phyloP scores from a whole-genome alignment of 2,329 filamentous ascomycete genomes.

The Ilyonectria destructans region DNA sequence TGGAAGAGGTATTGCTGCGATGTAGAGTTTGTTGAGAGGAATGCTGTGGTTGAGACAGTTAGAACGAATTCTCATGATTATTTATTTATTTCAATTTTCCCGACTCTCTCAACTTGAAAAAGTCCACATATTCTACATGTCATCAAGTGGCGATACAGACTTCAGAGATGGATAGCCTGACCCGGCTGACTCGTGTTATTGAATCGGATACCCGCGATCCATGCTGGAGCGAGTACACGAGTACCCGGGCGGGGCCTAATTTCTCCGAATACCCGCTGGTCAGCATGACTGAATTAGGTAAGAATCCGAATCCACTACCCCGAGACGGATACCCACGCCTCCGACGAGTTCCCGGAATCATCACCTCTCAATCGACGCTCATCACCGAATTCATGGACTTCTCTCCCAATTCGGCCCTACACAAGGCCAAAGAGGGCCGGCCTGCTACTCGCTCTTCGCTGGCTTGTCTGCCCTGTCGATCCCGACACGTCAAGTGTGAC shows the following conservation, averaged over 20 bases:
- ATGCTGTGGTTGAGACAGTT: neutral
- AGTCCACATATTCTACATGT: neutral
- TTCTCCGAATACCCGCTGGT: constrained; percentile 1
- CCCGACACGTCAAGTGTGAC: constrained; percentile 69
- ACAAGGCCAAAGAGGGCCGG: neutral
- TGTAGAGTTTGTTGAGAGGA: neutral
- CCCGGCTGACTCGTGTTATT: neutral
- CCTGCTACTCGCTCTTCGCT: constrained; percentile 48
- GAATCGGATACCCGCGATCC: constrained; percentile 9
- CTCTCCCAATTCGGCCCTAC: neutral
- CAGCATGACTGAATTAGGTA: neutral
- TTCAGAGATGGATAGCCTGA: neutral
- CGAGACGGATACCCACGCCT: neutral
- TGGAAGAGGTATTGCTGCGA: neutral
- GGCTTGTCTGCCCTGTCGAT: constrained; percentile 68
- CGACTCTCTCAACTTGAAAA: neutral
- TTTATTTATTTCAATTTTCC: neutral
- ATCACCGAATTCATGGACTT: constrained; percentile 5
- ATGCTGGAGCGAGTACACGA: neutral
- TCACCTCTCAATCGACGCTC: neutral
- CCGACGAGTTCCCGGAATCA: neutral
- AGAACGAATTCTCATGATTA: neutral
- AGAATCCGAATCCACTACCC: neutral
- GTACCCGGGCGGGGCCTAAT: neutral
- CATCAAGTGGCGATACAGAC: neutral